phyloP scores from a whole-genome alignment of 169 alveolate species.

The Theileria luwenshuni region DNA sequence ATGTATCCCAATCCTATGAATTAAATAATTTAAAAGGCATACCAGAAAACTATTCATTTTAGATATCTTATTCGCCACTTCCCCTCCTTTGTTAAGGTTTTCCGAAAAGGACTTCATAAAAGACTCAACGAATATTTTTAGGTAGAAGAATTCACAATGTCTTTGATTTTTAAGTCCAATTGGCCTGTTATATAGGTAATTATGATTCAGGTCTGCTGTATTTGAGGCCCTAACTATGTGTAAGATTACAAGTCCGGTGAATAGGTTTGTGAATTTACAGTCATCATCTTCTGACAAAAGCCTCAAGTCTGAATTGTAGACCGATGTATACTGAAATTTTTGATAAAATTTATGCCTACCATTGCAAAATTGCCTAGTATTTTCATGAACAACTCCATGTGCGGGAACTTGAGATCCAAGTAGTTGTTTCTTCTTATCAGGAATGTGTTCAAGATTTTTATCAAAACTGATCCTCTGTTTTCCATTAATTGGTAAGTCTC shows the following conservation, averaged over 20 bases:
- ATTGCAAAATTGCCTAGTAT: slow-evolving; percentile 19
- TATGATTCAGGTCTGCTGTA: neutral
- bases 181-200: neutral
- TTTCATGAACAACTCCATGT: neutral
- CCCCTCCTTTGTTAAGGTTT: neutral
- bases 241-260: neutral
- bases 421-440: slow-evolving; percentile 12
- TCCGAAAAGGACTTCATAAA: slow-evolving; percentile 5
- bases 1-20: slow-evolving; percentile 25
- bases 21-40: neutral
- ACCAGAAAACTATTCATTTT: slow-evolving; percentile 6
- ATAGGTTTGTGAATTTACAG: slow-evolving; percentile 4
- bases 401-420: slow-evolving; percentile 3
- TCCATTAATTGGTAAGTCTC: neutral
- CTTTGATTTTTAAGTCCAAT: neutral
- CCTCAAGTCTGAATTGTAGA: slow-evolving; percentile 6
- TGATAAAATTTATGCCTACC: neutral
- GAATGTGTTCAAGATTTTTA: slow-evolving; percentile 9
- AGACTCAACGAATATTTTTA: slow-evolving; percentile 6
- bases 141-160: neutral
- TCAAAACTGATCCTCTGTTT: neutral
- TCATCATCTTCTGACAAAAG: neutral
- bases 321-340: slow-evolving; percentile 3
- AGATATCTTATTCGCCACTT: neutral
- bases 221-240: slow-evolving; percentile 2